These are phyloP conservation scores for Goffeauzyma gilvescens DNA, from an alignment of 768 basidiomycete species.

Conservation along the genomic window DNA sequence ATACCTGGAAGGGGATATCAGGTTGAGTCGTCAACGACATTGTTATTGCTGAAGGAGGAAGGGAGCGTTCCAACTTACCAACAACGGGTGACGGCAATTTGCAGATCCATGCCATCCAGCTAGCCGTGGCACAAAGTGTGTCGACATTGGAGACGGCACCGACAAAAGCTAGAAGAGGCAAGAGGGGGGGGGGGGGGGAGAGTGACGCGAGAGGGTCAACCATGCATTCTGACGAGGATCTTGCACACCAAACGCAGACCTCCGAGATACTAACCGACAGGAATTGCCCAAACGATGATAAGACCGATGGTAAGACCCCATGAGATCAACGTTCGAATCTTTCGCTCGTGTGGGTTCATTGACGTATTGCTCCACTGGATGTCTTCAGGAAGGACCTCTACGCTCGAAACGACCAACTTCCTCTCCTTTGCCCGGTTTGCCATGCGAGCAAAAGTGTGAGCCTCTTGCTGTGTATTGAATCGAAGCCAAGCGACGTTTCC, in stretches of 20 bases:
- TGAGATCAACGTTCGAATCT: conserved; percentile 21
- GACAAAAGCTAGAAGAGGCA: conserved; percentile 26
- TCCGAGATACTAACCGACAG: conserved; percentile 10
- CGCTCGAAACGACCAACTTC: conserved; percentile 17
- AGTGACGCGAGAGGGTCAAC: too few species aligned
- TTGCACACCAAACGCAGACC: background rate
- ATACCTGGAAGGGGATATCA: conserved; percentile 13
- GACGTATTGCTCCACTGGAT: conserved; percentile 29
- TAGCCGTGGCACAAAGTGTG: conserved; percentile 18
- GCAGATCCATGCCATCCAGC: conserved; percentile 31
- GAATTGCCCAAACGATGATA: conserved; percentile 32
- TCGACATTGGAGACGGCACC: conserved; percentile 31
- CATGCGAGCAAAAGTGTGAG: conserved; percentile 28
- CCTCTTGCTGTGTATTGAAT: conserved; percentile 28
- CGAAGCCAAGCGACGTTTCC: conserved; percentile 29
- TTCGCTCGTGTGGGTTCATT: conserved; percentile 28
- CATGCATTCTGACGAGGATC: background rate
- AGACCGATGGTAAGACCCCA: conserved; percentile 30
- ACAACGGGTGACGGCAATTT: conserved; percentile 14
- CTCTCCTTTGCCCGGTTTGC: conserved; percentile 24
- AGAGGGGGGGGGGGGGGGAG: too few species aligned
- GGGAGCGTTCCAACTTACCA: background rate
- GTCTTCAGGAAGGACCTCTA: conserved; percentile 32
- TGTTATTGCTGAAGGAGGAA: too few species aligned
- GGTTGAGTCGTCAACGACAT: background rate